phyloP scores from a whole-genome alignment of 2,329 filamentous ascomycete genomes.

The Colletotrichum viniferum region DNA sequence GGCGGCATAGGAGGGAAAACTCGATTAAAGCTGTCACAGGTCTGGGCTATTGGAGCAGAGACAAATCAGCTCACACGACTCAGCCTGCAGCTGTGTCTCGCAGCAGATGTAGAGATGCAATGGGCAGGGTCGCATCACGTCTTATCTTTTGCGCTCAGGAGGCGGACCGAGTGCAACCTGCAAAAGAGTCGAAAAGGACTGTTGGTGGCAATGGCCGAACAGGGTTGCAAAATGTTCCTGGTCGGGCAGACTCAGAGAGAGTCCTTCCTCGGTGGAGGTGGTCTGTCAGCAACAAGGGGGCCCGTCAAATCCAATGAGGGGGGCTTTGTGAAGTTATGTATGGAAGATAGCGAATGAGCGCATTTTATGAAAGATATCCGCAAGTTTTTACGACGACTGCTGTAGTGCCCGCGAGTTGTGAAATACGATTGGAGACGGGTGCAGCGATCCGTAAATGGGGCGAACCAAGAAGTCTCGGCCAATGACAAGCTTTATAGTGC shows the following conservation, averaged over 20 bases:
- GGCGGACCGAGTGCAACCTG: background rate
- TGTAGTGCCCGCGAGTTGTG: background rate
- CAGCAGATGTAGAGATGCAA: background rate
- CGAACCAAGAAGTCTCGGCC: constrained; percentile 1
- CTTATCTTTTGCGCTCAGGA: background rate
- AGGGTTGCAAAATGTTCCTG: background rate
- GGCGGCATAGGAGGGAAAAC: background rate
- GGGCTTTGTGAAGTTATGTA: background rate
- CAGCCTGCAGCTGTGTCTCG: background rate
- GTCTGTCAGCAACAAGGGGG: background rate
- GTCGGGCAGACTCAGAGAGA: background rate
- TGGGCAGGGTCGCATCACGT: background rate
- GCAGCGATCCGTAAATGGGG: background rate
- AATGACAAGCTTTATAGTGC: constrained; percentile 18
- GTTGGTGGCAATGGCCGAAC: background rate
- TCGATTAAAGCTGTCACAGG: background rate
- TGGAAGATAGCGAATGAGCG: background rate
- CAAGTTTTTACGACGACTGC: background rate
- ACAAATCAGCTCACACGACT: background rate
- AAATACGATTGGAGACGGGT: constrained; percentile 1
- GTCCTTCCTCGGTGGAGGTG: background rate
- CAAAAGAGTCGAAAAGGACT: background rate
- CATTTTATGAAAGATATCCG: background rate
- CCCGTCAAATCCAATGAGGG: background rate
- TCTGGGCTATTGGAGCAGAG: background rate